Evolutionary conservation across 108 stramenopile species (phyloP), one percentile per base, ranked within the genome.

Genomic region (Fragilaria radians): DNA sequence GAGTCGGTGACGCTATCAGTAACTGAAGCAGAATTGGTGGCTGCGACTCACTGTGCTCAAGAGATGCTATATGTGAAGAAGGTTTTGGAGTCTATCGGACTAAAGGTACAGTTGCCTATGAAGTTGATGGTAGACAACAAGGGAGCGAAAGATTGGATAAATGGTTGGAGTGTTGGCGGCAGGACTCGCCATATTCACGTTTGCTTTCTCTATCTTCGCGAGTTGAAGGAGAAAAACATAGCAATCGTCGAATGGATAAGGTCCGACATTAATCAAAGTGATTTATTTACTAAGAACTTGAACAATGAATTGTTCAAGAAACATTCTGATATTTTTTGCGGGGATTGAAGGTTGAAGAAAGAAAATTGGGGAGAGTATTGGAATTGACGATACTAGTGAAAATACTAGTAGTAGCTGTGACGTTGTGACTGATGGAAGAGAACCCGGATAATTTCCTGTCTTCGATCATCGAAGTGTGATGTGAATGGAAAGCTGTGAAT

Each of bases 51-150:
- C n/a, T n/a, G n/a, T n/a, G n/a, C n/a, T n/a, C n/a, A n/a, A n/a
- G n/a, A n/a, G n/a, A n/a, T n/a, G n/a, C 23, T 61, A 42, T 62
- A 50, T 36, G 60, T 48, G 48, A 45, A 66, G 24, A 28, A 49
- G 18, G 28, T 69, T 5, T 18, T 65, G 1, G 47, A 53, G 5
- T 64, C 57, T 31, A 46, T 73, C 18, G 68, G 48, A 0, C 34
- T 79, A 42, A 50, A 62, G 34, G 78, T 79, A 0, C 23, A 74
- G 34, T 30, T 71, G 14, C 73, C 78, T 4, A 79, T 79, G 73
- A 31, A 55, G 27, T 46, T 74, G 32, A 36, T 74, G 30, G 42
- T 73, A n/a, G n/a, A n/a, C n/a, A n/a, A n/a, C n/a, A n/a, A n/a
- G n/a, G n/a, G n/a, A n/a, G n/a, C n/a, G n/a, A 34, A 51, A 9